Evolutionary conservation across 805 yeast species (phyloP).

Genomic region (Candida quercuum): DNA sequence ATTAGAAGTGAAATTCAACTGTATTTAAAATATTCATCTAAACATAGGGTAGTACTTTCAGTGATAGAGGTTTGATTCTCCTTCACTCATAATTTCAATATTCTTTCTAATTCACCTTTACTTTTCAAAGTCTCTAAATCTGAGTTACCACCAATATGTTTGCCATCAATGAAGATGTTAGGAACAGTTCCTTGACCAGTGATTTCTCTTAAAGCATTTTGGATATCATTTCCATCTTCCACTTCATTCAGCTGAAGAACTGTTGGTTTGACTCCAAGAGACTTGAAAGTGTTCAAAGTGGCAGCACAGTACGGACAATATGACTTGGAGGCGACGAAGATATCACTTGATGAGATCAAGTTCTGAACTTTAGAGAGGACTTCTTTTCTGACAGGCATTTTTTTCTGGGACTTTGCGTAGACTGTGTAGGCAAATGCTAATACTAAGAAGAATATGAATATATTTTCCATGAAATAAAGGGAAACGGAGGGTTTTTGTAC

Average conservation of each 20-base stretch:
- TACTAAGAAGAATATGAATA: neutral
- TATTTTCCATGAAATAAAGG: neutral
- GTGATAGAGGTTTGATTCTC: too few relatives aligned
- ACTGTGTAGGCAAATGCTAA: neutral
- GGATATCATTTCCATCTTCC: slow-evolving; percentile 77
- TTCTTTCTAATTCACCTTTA: slow-evolving; percentile 48
- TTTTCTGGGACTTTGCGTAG: neutral
- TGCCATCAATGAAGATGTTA: slow-evolving; percentile 80
- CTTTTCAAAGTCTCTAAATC: slow-evolving; percentile 72
- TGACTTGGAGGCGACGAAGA: slow-evolving; percentile 79
- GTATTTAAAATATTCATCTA: too few relatives aligned
- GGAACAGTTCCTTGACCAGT: slow-evolving; percentile 95
- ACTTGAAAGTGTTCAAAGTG: slow-evolving; percentile 33
- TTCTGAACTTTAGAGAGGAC: slow-evolving; percentile 52
- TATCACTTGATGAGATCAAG: slow-evolving; percentile 57
- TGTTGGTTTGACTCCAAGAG: slow-evolving; percentile 39
- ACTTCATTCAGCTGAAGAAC: slow-evolving; percentile 41
- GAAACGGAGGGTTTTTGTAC: neutral
- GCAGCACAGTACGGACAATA: slow-evolving; percentile 65
- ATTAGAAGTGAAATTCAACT: too few relatives aligned
- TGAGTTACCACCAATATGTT: slow-evolving; percentile 94
- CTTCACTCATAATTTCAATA: slow-evolving; percentile 23
- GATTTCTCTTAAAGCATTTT: slow-evolving; percentile 66
- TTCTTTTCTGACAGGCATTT: slow-evolving; percentile 44
- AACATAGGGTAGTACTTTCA: too few relatives aligned